Base-by-base conservation (phyloP, 257 asterid genomes). In the Scutellaria barbata region DNA sequence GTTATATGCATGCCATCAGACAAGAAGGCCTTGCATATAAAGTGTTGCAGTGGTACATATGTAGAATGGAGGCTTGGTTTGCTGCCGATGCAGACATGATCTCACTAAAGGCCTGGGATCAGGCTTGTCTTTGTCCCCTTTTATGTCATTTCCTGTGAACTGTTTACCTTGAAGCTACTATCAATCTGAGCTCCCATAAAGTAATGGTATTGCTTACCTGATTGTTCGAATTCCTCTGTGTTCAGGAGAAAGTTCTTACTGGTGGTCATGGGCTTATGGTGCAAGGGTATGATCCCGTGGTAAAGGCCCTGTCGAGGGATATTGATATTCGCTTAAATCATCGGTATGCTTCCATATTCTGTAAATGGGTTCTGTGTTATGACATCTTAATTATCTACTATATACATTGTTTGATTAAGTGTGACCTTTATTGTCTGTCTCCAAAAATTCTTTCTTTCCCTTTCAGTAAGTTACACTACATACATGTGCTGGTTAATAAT, bases 1-100 rank as follows among this genome's bases (percentile, higher is more conserved):
- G 42, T 57, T 57, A 48, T 66, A 57, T 78, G 60, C 61, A 43
- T 71, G 64, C 25, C 54, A 13, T 67, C 79, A 94, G 99, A 82
- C 96, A 83, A 86, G 82, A 82, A 77, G 99, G 97, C 57, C 87
- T 88, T 20, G 95, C 98, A 7, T 76, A 80, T 66, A 89, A 95
- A 83, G 99, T 95, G 72, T 68, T 92, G 81, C 97, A 95, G 77
- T 95, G 99, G 99, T 95, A 82, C 86, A 81, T 95, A 56, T 92
- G 98, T 79, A 84, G 99, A 85, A 95, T 95, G 98, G 99, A 95
- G 80, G 99, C 99, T 47, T 95, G 99, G 99, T 95, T 95, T 83
- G 98, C 98, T 83, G 96, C 99, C n/a, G 99, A 92, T 88, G 95
- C 96, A 48, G 96, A 92, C 76, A 88, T 83, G 95, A 95, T 95